Percentiles rank a stretch among this genome's conserved stretches.
Conservation (phyloP, 2,329 filamentous ascomycete genomes). For the Curvularia sp. region DNA sequence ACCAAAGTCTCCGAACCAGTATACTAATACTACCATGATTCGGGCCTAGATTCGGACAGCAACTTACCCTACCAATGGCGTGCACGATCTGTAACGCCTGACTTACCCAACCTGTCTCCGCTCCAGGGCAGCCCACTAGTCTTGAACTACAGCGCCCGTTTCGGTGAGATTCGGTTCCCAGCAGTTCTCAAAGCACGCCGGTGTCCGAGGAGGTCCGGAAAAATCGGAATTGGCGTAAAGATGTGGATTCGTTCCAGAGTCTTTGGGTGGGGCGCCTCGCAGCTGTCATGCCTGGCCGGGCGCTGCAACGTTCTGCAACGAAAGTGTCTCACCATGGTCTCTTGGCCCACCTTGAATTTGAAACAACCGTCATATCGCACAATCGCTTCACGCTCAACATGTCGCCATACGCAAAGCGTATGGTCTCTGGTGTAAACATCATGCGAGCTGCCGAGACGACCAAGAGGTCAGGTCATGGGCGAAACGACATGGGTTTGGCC, state of each 20-base stretch:
- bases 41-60: not conserved
- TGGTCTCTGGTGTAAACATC: conserved; percentile 30
- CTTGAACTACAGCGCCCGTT: not conserved
- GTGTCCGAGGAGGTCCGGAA: not conserved
- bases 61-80: not conserved
- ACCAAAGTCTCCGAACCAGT: not conserved
- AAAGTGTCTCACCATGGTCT: conserved; percentile 32
- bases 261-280: not conserved
- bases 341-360: conserved; percentile 33
- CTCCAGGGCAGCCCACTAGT: not conserved
- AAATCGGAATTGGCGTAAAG: not conserved
- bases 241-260: not conserved
- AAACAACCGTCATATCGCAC: conserved; percentile 30
- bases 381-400: conserved; percentile 18
- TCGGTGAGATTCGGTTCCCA: not conserved
- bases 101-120: not conserved
- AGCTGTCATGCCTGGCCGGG: conserved; percentile 2
- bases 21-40: not conserved
- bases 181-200: not conserved
- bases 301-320: conserved; percentile 21
- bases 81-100: not conserved
- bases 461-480: conserved; percentile 29
- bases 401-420: conserved; percentile 22
- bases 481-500: conserved; percentile 35
- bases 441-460: conserved; percentile 21